Evolutionary conservation across 1,139 yeast species (phyloP), one percentile per base, ranked within the genome.

Genomic region (Spathaspora sp.): DNA sequence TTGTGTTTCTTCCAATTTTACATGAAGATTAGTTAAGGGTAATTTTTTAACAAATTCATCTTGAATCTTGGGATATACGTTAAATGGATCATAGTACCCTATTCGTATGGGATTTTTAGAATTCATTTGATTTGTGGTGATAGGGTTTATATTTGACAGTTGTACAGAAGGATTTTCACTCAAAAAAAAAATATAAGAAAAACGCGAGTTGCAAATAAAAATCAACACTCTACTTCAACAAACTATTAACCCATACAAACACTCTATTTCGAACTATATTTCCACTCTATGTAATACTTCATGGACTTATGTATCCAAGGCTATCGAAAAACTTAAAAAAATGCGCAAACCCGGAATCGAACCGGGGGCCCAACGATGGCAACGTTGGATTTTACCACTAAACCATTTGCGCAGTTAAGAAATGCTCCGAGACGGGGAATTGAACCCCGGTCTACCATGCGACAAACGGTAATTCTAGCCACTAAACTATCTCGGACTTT

Each of bases 1-100:
- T 41, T 75, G 72, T 10, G 81, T 70, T 13, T 76, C 64, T 29
- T 76, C 66, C 41, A 80, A 72, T 56, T 81, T 83, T 95, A 97
- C 89, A 61, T 89, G 96, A 29, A 93, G 68, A 50, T 87, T 87
- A 4, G 83, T 79, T 36, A 91, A 68, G 2, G 89, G 91, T 3
- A 88, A 70, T 47, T 78, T 76, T 11, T 74, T 52, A 37, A 69
- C 67, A 20, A 91, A 64, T 33, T 80, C 84, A 3, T 70, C 64
- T 51, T 75, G 63, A n/a, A 90, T 64, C 41, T 69, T 65, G 1
- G 81, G 77, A 57, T 77, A 86, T 1, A 86, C 79, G 38, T 80
- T 80, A 60, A 88, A 87, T 0, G 98, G 98, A 61, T 93, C 98
- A 63, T 87, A 89, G 63, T 83, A 90, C 8, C 95, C 90, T 23